Conservation (phyloP, 345 rosid species). For the Acer saccharum region DNA sequence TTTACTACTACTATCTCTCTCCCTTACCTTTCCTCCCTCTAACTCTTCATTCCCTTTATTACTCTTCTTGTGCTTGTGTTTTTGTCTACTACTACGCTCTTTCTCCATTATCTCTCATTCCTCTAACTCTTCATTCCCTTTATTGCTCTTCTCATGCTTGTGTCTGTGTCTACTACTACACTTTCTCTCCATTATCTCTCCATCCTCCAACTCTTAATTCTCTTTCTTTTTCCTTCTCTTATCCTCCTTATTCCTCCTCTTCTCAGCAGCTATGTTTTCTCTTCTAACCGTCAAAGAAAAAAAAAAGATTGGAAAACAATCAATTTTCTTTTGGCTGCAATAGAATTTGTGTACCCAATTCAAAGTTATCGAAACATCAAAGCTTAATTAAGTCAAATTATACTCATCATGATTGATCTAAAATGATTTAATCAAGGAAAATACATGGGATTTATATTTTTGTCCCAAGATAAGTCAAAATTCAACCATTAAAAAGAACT, state of each 20-base stretch:
- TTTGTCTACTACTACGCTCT: not conserved
- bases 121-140: constrained; percentile 1
- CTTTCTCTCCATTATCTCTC: not conserved
- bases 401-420: no score
- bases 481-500: no score
- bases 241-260: constrained; percentile 1
- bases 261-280: constrained; percentile 1
- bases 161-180: not conserved
- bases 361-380: not conserved
- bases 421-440: not conserved
- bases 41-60: not conserved
- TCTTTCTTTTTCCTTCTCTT: constrained; percentile 1
- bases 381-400: no score
- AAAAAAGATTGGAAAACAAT: no score
- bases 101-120: not conserved
- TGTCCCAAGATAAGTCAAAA: no score
- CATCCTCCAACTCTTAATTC: constrained; percentile 3
- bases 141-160: not conserved
- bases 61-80: not conserved
- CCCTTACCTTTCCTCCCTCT: not conserved
- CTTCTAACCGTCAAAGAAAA: constrained; percentile 1
- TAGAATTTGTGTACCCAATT: not conserved
- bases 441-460: no score
- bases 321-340: not conserved
- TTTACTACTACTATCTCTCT: not conserved